Evolutionary conservation across 1,139 yeast species (phyloP), one percentile per base, ranked within the genome.

Genomic region (Protomyces lactucae-debilis): DNA sequence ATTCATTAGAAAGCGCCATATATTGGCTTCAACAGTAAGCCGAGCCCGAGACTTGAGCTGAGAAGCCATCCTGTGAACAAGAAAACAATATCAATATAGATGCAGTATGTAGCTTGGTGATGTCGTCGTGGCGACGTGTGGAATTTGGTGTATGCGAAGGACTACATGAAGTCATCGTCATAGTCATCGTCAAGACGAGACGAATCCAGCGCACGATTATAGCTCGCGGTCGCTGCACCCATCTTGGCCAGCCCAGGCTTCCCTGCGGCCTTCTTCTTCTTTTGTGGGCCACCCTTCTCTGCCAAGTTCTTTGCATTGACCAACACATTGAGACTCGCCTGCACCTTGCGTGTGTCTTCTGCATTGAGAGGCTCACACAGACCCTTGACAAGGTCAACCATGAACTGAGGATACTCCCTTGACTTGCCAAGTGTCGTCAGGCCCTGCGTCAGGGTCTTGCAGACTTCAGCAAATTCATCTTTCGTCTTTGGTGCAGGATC

Each of bases 171-270:
- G 12, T 43, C 48, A 43, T 59, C 63, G 52, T 59, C 63, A 52
- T 59, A 59, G 52, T 52, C 63, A 43, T 59, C 63, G 52, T 59
- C 63, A 35, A 59, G 43, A 3, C 63, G 56, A 18, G 43, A 52
- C n/a, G 63, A 25, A 52, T 59, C 63, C 10, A 59, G 46, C 14
- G 63, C 53, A 12, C 25, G 52, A 12, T 55, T 59, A 51, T 59
- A 59, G 16, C 57, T 55, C 35, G 52, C 84, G 71, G 88, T 88
- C 39, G 81, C 85, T 39, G 84, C 83, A 80, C 90, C 91, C 69
- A 86, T 92, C 83, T 92, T 91, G 85, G 90, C 88, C 82, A 89
- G 90, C 73, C 97, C 97, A 39, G 95, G 93, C 74, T 97, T 95
- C 73, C 95, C 96, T 55, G 95, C 87, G 72, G 82, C 87, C 79